phyloP scores from a whole-genome alignment of 148 eudicot genomes.

The Rhododendron vialii region DNA sequence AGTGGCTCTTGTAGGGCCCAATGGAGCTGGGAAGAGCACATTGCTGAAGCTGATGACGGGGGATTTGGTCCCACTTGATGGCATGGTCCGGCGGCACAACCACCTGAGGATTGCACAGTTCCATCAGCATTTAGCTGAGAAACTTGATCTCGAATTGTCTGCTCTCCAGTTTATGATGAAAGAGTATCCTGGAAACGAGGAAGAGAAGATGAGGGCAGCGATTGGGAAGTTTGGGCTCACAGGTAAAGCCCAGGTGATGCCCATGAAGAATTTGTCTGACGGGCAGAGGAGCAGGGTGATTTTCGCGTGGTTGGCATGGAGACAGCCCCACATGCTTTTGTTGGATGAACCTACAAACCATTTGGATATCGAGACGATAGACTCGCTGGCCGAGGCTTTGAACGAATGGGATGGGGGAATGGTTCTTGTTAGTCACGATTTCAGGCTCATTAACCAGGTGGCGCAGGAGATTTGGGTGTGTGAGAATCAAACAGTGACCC shows the following conservation, averaged over 20 bases:
- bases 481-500: conserved; percentile 74
- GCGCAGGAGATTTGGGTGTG: conserved; percentile 98
- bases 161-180: conserved; percentile 72
- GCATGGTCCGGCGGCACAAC: conserved; percentile 89
- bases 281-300: conserved; percentile 86
- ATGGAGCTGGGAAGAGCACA: conserved; percentile 98
- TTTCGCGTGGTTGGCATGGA: conserved; percentile 85
- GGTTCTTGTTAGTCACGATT: conserved; percentile 95
- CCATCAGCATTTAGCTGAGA: conserved; percentile 88
- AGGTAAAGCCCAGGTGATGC: conserved; percentile 89
- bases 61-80: conserved; percentile 70
- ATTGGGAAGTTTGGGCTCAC: conserved; percentile 86
- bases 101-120: conserved; percentile 87
- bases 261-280: conserved; percentile 83
- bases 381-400: conserved; percentile 86
- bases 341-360: conserved; percentile 95
- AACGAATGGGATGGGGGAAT: conserved; percentile 97
- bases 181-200: conserved; percentile 89
- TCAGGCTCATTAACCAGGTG: conserved; percentile 91
- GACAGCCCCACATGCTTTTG: conserved; percentile 86
- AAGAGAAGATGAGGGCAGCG: conserved; percentile 90
- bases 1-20: conserved; percentile 91
- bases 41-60: conserved; percentile 98
- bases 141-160: conserved; percentile 73
- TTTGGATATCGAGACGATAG: conserved; percentile 91